Base-by-base conservation (phyloP, 371 early-diverging fungal genomes). In the Zancudomyces culisetae region DNA sequence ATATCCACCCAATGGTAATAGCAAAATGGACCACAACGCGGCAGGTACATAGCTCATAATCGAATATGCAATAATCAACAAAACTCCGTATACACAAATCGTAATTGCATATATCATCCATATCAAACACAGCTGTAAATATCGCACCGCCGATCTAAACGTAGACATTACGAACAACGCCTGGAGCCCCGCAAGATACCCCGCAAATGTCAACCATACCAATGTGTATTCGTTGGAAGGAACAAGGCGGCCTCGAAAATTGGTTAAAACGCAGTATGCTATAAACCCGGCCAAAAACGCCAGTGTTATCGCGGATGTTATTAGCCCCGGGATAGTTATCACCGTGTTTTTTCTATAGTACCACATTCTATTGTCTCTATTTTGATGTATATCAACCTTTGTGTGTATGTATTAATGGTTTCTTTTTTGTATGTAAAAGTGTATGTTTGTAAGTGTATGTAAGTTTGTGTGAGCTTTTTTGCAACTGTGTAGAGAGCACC, bases 81-180 rank as follows among this genome's bases (percentile, higher is more conserved):
- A 53, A 18, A 68, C 19, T 0, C 58, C 27, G 27, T 56, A 51
- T 18, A 57, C 45, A 2, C 21, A n/a, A 60, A 66, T 52, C 0
- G 58, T 10, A 19, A 24, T 30, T 4, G 64, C 59, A 42, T 68
- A 68, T 1, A 20, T 41, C 41, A 68, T 67, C 68, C 68, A 68
- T 27, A 21, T 27, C 0, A 58, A 19, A 15, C 66, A 54, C 53
- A 54, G 60, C 52, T 60, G 49, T 12, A 68, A 42, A 51, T 63
- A 62, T 39, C 68, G 60, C 41, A 40, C 60, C 53, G 64, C 28
- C 1, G 68, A 35, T 22, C 64, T 59, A 51, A 66, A 68, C 24
- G 68, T 62, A 0, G 68, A 67, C 35, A 68, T 56, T 1, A 68
- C 68, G 47, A 60, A 68, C 24, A 68, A 49, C 19, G 68, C 67